Conservation (phyloP, 78 protist species). For the Dictyostelium brefeldianum region DNA sequence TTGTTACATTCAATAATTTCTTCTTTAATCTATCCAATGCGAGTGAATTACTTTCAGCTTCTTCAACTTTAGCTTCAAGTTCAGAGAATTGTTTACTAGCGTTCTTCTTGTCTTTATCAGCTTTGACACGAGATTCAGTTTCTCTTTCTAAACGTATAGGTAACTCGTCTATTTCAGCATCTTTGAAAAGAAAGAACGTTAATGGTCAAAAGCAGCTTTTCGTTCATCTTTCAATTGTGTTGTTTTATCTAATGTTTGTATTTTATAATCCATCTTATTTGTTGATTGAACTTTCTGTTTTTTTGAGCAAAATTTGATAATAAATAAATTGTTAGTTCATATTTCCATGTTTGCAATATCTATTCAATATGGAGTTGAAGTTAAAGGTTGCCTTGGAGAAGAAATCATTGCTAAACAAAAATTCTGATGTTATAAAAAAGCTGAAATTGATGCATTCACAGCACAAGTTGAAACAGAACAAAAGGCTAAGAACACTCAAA, state of each 20-base stretch:
- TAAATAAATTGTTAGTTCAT: too few species aligned
- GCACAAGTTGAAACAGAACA: slow-evolving; percentile 80
- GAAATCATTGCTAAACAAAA: slow-evolving; percentile 60
- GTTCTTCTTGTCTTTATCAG: slow-evolving; percentile 81
- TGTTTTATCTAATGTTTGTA: too few species aligned
- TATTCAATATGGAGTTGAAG: slow-evolving; percentile 71
- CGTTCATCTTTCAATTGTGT: too few species aligned
- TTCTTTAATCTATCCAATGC: slow-evolving; percentile 44
- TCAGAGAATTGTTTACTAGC: slow-evolving; percentile 80
- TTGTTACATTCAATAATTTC: slow-evolving; percentile 69
- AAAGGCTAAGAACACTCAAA: slow-evolving; percentile 65
- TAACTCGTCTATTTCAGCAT: slow-evolving; percentile 73
- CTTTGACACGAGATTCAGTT: slow-evolving; percentile 51
- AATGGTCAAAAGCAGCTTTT: too few species aligned
- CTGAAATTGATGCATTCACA: slow-evolving; percentile 68
- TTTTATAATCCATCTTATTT: too few species aligned
- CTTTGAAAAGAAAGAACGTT: too few species aligned
- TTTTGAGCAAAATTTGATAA: too few species aligned
- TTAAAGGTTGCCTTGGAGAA: slow-evolving; percentile 79
- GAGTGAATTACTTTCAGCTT: slow-evolving; percentile 34
- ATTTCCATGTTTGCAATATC: too few species aligned
- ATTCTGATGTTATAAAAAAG: slow-evolving; percentile 78
- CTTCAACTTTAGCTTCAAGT: slow-evolving; percentile 74
- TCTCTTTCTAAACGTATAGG: slow-evolving; percentile 72
- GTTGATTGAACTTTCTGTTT: too few species aligned